phyloP scores from a whole-genome alignment of 2,329 filamentous ascomycete genomes.

The Thelonectria olida region DNA sequence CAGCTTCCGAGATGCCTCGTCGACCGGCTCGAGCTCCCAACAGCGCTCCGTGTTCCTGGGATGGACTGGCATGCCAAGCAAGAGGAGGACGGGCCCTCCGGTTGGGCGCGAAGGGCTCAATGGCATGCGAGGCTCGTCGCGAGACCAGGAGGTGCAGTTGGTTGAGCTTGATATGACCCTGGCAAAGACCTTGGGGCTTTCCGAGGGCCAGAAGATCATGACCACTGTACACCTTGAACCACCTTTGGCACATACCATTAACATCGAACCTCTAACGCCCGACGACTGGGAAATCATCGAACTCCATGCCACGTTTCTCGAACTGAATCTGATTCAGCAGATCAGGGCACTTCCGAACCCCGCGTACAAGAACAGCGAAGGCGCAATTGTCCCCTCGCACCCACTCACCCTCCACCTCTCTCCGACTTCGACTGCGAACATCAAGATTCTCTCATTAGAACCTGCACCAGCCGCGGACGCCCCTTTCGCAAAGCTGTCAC shows the following conservation, averaged over 20 bases:
- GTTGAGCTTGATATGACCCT: constrained; percentile 91
- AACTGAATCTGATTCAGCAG: constrained; percentile 91
- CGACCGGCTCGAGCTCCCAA: constrained; percentile 56
- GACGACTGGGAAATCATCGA: constrained; percentile 99
- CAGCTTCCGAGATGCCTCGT: constrained; percentile 68
- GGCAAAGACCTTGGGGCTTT: constrained; percentile 78
- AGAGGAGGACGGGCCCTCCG: constrained; percentile 78
- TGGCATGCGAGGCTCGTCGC: constrained; percentile 63
- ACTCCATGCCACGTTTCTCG: constrained; percentile 92
- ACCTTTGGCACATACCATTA: constrained; percentile 89
- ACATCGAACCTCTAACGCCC: constrained; percentile 94
- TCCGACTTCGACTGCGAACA: constrained; percentile 93
- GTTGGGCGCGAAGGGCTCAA: constrained; percentile 78
- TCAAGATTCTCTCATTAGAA: constrained; percentile 84
- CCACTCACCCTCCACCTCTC: constrained; percentile 92
- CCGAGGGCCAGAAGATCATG: constrained; percentile 82
- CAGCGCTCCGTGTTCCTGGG: constrained; percentile 85
- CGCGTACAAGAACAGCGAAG: constrained; percentile 63
- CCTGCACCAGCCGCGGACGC: constrained; percentile 74
- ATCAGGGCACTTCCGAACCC: constrained; percentile 94
- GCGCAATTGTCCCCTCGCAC: constrained; percentile 68
- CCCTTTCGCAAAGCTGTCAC: constrained; percentile 90
- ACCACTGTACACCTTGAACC: constrained; percentile 85
- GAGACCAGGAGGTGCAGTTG: constrained; percentile 79
- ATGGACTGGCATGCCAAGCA: constrained; percentile 98